Conservation (phyloP, 495 filamentous ascomycete genomes). For the Evernia prunastri region DNA sequence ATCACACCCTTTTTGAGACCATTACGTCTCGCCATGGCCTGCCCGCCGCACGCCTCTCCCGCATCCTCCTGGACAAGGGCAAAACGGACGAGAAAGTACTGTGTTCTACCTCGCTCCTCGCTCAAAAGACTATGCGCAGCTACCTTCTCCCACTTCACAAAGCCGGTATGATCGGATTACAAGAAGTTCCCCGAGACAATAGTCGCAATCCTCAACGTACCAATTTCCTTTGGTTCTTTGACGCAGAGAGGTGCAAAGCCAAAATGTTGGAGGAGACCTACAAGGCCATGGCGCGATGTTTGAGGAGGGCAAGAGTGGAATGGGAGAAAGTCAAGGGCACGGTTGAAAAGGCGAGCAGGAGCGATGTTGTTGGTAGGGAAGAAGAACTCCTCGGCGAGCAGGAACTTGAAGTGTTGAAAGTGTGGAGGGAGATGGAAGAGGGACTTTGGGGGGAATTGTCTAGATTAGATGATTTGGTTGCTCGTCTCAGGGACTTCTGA, state of each 20-base stretch:
- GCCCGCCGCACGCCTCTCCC: constrained; percentile 66
- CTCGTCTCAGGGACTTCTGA: constrained; percentile 76
- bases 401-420: constrained; percentile 58
- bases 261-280: constrained; percentile 70
- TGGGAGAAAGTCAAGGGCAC: constrained; percentile 58
- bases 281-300: constrained; percentile 77
- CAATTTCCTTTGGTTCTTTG: constrained; percentile 88
- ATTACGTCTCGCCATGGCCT: constrained; percentile 70
- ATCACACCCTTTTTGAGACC: constrained; percentile 68
- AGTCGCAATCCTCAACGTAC: constrained; percentile 65
- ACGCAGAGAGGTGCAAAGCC: constrained; percentile 58
- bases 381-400: constrained; percentile 63
- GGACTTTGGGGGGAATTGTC: constrained; percentile 67
- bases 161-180: constrained; percentile 75
- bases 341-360: constrained; percentile 68
- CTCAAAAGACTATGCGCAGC: constrained; percentile 71
- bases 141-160: constrained; percentile 75
- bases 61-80: constrained; percentile 76
- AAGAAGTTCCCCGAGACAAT: constrained; percentile 83
- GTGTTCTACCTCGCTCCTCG: constrained; percentile 64
- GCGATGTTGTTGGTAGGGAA: constrained; percentile 74
- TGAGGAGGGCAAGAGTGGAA: constrained; percentile 72
- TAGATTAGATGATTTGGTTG: constrained; percentile 77
- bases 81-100: constrained; percentile 88
- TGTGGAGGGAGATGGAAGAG: constrained; percentile 67